These are phyloP conservation scores for Globisporangium splendens DNA, from an alignment of 352 stramenopile species.

Conservation along the genomic window DNA sequence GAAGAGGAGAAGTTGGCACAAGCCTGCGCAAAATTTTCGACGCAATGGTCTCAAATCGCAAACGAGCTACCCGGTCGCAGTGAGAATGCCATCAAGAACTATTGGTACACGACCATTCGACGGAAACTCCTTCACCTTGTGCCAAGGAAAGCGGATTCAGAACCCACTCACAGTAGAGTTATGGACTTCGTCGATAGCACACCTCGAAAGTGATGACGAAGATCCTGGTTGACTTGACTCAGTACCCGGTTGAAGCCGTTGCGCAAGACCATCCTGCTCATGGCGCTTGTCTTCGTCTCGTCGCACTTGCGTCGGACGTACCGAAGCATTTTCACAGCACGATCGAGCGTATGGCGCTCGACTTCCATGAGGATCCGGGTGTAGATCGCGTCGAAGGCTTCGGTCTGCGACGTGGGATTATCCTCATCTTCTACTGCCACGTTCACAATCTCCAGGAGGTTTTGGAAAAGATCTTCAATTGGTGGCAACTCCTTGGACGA, in stretches of 20 bases:
- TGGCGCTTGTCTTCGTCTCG: slow-evolving; percentile 12
- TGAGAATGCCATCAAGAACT: slow-evolving; percentile 71
- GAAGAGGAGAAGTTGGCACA: slow-evolving; percentile 40
- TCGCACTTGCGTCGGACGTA: slow-evolving; percentile 65
- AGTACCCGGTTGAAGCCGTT: slow-evolving; percentile 63
- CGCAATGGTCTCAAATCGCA: slow-evolving; percentile 48
- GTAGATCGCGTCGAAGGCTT: slow-evolving; percentile 72
- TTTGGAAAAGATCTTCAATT: slow-evolving; percentile 52
- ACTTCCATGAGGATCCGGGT: slow-evolving; percentile 70
- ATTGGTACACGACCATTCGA: slow-evolving; percentile 37
- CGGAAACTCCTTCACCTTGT: slow-evolving; percentile 11
- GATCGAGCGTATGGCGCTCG: slow-evolving; percentile 50
- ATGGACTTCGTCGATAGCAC: slow-evolving; percentile 34
- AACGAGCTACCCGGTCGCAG: slow-evolving; percentile 40
- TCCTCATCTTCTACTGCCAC: not conserved
- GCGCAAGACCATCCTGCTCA: not conserved
- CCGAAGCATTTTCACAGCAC: slow-evolving; percentile 62
- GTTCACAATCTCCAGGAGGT: slow-evolving; percentile 17
- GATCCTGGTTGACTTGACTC: slow-evolving; percentile 52
- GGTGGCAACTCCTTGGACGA: slow-evolving; percentile 21
- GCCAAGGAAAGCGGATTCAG: not conserved
- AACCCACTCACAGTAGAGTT: slow-evolving; percentile 29
- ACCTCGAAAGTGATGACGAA: slow-evolving; percentile 44
- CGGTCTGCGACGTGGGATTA: slow-evolving; percentile 1
- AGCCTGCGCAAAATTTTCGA: slow-evolving; percentile 21